Percentiles rank a stretch among this genome's conserved stretches.
Conservation (phyloP, 176 grass and related monocot species). For the Aegilops sharonensis region DNA sequence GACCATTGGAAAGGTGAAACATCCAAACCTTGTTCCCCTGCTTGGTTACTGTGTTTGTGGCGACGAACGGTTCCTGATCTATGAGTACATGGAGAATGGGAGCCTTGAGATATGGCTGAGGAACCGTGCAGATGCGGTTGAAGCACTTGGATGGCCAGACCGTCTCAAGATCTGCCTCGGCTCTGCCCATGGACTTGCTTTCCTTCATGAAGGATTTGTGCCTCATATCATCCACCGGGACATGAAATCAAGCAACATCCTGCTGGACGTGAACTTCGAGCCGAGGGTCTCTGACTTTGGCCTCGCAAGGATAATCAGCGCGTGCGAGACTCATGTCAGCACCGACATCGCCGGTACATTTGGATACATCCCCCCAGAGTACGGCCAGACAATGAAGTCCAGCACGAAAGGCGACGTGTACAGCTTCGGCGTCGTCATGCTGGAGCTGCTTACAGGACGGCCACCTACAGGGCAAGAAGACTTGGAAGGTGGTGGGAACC, state of each 20-base stretch:
- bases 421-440: slow-evolving; percentile 91
- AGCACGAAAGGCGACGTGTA: slow-evolving; percentile 83
- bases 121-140: slow-evolving; percentile 73
- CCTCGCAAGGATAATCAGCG: slow-evolving; percentile 95
- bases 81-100: slow-evolving; percentile 96
- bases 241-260: slow-evolving; percentile 98
- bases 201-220: slow-evolving; percentile 93
- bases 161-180: slow-evolving; percentile 88
- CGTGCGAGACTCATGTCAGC: slow-evolving; percentile 96
- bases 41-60: slow-evolving; percentile 95
- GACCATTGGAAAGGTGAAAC: slow-evolving; percentile 97
- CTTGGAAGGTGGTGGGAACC: slow-evolving; percentile 78
- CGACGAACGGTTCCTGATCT: slow-evolving; percentile 91
- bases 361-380: slow-evolving; percentile 90
- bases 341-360: slow-evolving; percentile 90
- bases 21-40: slow-evolving; percentile 83
- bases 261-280: slow-evolving; percentile 75
- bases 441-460: slow-evolving; percentile 89
- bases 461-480: slow-evolving; percentile 89
- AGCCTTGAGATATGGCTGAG: slow-evolving; percentile 92
- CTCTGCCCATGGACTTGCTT: slow-evolving; percentile 76
- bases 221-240: slow-evolving; percentile 97
- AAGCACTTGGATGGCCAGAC: slow-evolving; percentile 77
- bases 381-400: slow-evolving; percentile 83
- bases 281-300: slow-evolving; percentile 96